Evolutionary conservation across 2,329 filamentous ascomycete genomes (phyloP).

Genomic region (Truncatella angustata): DNA sequence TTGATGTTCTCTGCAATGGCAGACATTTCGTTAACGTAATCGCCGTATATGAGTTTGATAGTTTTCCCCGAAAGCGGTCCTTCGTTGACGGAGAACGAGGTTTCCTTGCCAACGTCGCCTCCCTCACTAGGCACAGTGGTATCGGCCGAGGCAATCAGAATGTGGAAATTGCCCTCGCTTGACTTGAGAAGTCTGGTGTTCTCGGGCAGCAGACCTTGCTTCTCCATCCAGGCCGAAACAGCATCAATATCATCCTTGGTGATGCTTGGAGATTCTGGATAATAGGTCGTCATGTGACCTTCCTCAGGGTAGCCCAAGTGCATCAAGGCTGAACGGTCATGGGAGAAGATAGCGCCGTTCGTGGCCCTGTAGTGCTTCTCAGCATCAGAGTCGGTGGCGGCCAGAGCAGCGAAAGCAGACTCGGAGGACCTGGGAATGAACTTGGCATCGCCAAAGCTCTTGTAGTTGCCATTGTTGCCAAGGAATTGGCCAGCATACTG

Average conservation of each 20-base stretch:
- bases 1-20: constrained; percentile 65
- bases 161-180: constrained; percentile 62
- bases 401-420: constrained; percentile 63
- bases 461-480: constrained; percentile 81
- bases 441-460: constrained; percentile 82
- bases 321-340: constrained; percentile 62
- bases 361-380: constrained; percentile 65
- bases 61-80: constrained; percentile 64
- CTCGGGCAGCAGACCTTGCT: constrained; percentile 69
- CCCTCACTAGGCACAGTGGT: constrained; percentile 58
- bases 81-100: constrained; percentile 57
- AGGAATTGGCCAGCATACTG: constrained; percentile 78
- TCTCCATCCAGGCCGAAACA: constrained; percentile 70
- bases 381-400: constrained; percentile 58
- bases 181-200: constrained; percentile 75
- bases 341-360: constrained; percentile 70
- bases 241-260: constrained; percentile 72
- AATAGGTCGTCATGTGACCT: constrained; percentile 79
- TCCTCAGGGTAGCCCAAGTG: constrained; percentile 73
- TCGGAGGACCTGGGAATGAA: constrained; percentile 72
- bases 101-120: constrained; percentile 67
- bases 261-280: constrained; percentile 72
- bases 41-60: constrained; percentile 71
- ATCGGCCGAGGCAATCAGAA: constrained; percentile 70
- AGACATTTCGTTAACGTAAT: constrained; percentile 70